Conservation (phyloP, 129 eudicot genomes). For the Logfia minima region DNA sequence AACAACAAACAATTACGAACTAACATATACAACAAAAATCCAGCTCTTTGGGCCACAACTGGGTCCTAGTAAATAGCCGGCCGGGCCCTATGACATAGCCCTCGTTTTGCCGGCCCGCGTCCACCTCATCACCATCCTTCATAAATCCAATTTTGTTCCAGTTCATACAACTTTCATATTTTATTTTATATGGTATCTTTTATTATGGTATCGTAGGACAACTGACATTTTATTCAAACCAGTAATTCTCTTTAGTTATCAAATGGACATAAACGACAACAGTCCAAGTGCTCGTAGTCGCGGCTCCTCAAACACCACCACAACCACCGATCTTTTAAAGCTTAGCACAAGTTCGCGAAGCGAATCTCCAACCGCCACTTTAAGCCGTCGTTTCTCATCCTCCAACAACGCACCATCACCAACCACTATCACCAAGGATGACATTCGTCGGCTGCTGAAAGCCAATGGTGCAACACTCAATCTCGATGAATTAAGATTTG, state of each 20-base stretch:
- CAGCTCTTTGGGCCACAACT: constrained; percentile 27
- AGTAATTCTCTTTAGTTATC: constrained; percentile 13
- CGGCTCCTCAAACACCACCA: constrained; percentile 33
- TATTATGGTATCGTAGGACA: no score
- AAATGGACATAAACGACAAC: constrained; percentile 8
- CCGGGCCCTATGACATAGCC: constrained; percentile 38
- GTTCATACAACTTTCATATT: neutral
- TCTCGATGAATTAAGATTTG: constrained; percentile 46
- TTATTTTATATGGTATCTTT: neutral
- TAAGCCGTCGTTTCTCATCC: constrained; percentile 20
- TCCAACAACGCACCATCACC: constrained; percentile 33
- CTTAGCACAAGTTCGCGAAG: constrained; percentile 42
- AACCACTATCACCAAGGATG: constrained; percentile 32
- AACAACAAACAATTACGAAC: neutral
- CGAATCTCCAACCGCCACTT: constrained; percentile 28
- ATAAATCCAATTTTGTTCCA: constrained; percentile 18
- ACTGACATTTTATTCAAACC: neutral
- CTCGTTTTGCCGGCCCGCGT: constrained; percentile 39
- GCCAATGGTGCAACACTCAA: constrained; percentile 18
- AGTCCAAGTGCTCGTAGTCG: constrained; percentile 34
- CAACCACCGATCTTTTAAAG: constrained; percentile 16
- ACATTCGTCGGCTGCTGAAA: constrained; percentile 35
- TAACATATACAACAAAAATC: constrained; percentile 12
- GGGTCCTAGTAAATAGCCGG: constrained; percentile 36
- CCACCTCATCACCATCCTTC: constrained; percentile 27